Evolutionary conservation across 106 monocot genomes (phyloP).

Genomic region (Narthecium ossifragum): DNA sequence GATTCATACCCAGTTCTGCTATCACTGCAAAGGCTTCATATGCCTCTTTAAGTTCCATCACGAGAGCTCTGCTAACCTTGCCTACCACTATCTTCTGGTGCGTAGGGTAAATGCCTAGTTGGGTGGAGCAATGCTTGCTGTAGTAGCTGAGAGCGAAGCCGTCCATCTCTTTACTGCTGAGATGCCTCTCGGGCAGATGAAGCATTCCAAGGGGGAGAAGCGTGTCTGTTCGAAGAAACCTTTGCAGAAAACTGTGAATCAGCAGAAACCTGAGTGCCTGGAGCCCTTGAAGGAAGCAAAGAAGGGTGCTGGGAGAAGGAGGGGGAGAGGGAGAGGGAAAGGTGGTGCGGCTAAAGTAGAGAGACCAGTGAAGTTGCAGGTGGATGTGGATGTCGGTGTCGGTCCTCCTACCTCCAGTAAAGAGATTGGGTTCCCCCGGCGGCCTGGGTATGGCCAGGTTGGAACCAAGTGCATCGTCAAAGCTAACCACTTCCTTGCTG

Average conservation of each 20-base stretch:
- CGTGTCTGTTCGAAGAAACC: slow-evolving; percentile 36
- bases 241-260: slow-evolving; percentile 30
- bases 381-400: background rate
- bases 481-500: slow-evolving; percentile 87
- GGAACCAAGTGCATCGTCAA: slow-evolving; percentile 87
- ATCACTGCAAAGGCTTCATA: background rate
- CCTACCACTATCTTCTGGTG: background rate
- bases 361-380: background rate
- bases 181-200: slow-evolving; percentile 27
- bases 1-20: background rate
- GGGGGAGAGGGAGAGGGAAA: slow-evolving; percentile 34
- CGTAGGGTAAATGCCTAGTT: background rate
- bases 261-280: slow-evolving; percentile 19
- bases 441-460: slow-evolving; percentile 66
- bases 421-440: slow-evolving; percentile 35
- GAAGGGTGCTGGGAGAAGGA: slow-evolving; percentile 25
- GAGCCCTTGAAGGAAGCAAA: slow-evolving; percentile 15
- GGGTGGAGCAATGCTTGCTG: slow-evolving; percentile 3
- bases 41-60: background rate
- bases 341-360: background rate
- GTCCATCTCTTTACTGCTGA: background rate
- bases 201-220: slow-evolving; percentile 23
- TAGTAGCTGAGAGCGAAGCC: slow-evolving; percentile 22
- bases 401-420: slow-evolving; percentile 53
- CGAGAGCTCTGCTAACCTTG: background rate